Evolutionary conservation across 768 basidiomycete species (phyloP).

Genomic region (Trametes elegans): DNA sequence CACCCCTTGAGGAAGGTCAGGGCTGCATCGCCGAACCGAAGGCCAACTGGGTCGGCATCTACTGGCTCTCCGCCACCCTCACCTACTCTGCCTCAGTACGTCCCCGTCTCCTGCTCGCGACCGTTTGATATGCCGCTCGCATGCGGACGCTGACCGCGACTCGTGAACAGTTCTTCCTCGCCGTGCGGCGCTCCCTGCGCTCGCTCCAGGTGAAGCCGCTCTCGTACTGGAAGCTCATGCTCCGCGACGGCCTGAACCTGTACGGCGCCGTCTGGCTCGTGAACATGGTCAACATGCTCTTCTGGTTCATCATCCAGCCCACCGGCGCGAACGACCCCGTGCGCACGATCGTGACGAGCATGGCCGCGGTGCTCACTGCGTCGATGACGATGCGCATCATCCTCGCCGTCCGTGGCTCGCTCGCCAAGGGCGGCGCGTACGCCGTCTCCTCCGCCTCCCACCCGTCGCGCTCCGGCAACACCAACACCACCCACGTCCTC

Average conservation of each 20-base stretch:
- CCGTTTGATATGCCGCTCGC: not conserved
- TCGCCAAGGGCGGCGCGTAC: slow-evolving; percentile 70
- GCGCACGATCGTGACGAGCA: slow-evolving; percentile 79
- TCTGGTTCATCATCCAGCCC: slow-evolving; percentile 82
- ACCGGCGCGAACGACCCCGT: slow-evolving; percentile 61
- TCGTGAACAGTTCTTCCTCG: slow-evolving; percentile 50
- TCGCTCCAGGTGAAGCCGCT: slow-evolving; percentile 59
- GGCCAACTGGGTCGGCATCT: slow-evolving; percentile 79
- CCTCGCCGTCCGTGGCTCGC: slow-evolving; percentile 75
- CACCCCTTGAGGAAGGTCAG: slow-evolving; percentile 69
- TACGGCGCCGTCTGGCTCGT: slow-evolving; percentile 79
- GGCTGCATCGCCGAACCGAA: slow-evolving; percentile 87
- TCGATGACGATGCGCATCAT: slow-evolving; percentile 89
- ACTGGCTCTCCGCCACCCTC: slow-evolving; percentile 78
- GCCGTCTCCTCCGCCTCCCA: slow-evolving; percentile 34
- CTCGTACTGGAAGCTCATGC: slow-evolving; percentile 81
- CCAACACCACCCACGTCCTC: slow-evolving; percentile 32
- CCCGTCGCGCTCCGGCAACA: slow-evolving; percentile 28
- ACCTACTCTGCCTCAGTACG: slow-evolving; percentile 69
- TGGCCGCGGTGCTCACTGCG: slow-evolving; percentile 84
- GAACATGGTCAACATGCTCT: slow-evolving; percentile 80
- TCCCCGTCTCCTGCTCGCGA: slow-evolving; percentile 1
- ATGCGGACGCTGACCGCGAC: not conserved
- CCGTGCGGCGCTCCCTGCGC: slow-evolving; percentile 54
- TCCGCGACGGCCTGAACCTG: slow-evolving; percentile 84